Evolutionary conservation across 1,139 yeast species (phyloP), one percentile per base, ranked within the genome.

Genomic region (Protomyces gravidus): DNA sequence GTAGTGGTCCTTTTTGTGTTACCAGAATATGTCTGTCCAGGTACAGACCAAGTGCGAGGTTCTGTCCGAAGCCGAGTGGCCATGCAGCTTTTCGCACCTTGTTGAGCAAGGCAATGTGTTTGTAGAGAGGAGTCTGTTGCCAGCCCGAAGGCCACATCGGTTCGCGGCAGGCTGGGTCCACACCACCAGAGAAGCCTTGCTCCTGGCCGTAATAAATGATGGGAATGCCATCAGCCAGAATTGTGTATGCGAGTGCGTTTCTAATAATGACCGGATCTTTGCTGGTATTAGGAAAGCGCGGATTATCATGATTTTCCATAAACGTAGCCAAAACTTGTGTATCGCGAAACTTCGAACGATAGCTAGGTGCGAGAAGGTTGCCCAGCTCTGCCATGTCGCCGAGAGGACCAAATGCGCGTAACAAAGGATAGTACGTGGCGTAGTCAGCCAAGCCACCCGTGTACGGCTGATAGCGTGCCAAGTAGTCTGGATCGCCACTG

Each of bases 161-260:
- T 45, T 61, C 63, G 5, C 64, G 62, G 26, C 59, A 59, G 11
- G 27, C 11, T 15, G 64, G 64, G 32, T 62, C 64, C 6, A 7
- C 50, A 9, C 39, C 58, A 19, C 64, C 64, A 19, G 39, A 21
- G 33, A 62, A 61, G 21, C 57, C 45, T 39, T 62, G 64, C 33
- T 62, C 64, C 21, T 56, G 61, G 7, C 64, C 64, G 45, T 62
- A 62, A 46, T 61, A 62, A 52, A 62, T 51, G 47, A 61, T 45
- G 25, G 64, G 64, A n/a, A 62, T 62, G 17, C 64, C 64, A 26
- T 61, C 61, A n/a, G 60, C 48, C 15, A 62, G 11, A 15, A 62
- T 21, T n/a, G 52, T 55, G 32, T 51, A 62, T 2, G 63, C 52
- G 33, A 58, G 39, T 2, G 61, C 63, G 26, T 46, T 51, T 45